phyloP scores from a whole-genome alignment of 2,329 filamentous ascomycete species.

The Ustulina deusta region DNA sequence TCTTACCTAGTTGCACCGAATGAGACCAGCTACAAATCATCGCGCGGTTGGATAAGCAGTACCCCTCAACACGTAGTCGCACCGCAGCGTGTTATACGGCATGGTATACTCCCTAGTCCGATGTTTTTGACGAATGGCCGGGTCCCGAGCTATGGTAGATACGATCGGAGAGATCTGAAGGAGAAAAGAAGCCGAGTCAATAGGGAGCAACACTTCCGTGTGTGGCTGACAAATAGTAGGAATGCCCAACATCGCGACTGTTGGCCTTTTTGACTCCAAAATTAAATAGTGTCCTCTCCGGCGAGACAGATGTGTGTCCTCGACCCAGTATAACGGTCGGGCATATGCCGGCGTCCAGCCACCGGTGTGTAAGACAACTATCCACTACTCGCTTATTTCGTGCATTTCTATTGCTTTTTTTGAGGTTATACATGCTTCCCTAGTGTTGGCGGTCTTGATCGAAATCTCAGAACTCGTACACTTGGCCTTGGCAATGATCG shows the following conservation, averaged over 20 bases:
- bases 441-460: background rate
- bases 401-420: background rate
- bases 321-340: slow-evolving; percentile 19
- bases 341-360: slow-evolving; percentile 10
- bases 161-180: background rate
- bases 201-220: slow-evolving; percentile 10
- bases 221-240: slow-evolving; percentile 24
- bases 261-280: background rate
- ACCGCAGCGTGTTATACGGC: slow-evolving; percentile 10
- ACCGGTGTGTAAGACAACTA: slow-evolving; percentile 5
- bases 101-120: slow-evolving; percentile 1
- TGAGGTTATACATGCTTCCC: background rate
- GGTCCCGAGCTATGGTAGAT: background rate
- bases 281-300: slow-evolving; percentile 24
- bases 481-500: background rate
- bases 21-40: slow-evolving; percentile 24
- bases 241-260: slow-evolving; percentile 16
- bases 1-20: slow-evolving; percentile 23
- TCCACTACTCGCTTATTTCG: background rate
- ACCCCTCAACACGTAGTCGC: slow-evolving; percentile 22
- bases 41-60: slow-evolving; percentile 6
- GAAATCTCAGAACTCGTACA: background rate
- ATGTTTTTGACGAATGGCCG: background rate
- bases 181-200: background rate
- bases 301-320: slow-evolving; percentile 25